Base-by-base conservation (phyloP, 2,329 filamentous ascomycete species). In the Ophiostoma ips region DNA sequence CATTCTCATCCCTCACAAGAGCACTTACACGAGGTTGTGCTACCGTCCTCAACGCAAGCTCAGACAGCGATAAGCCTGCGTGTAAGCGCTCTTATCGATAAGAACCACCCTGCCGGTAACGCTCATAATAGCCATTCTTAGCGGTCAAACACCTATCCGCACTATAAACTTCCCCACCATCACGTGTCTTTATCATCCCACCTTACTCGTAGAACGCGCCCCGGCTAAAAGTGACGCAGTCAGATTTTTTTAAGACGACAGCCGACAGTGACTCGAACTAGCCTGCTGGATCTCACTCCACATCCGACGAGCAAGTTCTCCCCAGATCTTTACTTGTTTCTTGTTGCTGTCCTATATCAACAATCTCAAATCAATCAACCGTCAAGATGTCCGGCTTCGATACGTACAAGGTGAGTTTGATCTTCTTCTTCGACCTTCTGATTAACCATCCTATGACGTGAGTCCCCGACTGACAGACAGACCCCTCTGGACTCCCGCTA, bases 401-500 rank as follows among this genome's bases (percentile, higher is more conserved):
- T 53, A 53, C 53, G 45, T 48, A 54, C 54, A 53, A 54, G 53
- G 38, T 54, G 31, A 28, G 34, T 31, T n/a, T 16, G 8, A 18
- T 3, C 12, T 21, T 8, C 21, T 34, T 40, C 15, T 5, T 24
- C 13, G n/a, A 35, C 1, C 16, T 15, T 40, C 12, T 11, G 3
- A n/a, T 21, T 3, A 6, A 10, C 36, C 4, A 33, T 9, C 21
- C 24, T 12, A 28, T 12, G 15, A 13, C 10, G 5, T 19, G 5
- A 15, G 4, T 2, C 33, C 3, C 10, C 5, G 38, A 31, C 47
- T 41, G 15, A 82, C 63, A 2, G 8, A 30, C 74, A 83, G 68
- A 87, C 83, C 40, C 77, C 83, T 33, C 69, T 88, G 58, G 80
- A 76, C 57, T 74, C 73, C 58, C 77, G 87, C 59, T 92, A 92